Base-by-base conservation (phyloP, 106 monocot genomes). In the Acanthochlamys bracteata region DNA sequence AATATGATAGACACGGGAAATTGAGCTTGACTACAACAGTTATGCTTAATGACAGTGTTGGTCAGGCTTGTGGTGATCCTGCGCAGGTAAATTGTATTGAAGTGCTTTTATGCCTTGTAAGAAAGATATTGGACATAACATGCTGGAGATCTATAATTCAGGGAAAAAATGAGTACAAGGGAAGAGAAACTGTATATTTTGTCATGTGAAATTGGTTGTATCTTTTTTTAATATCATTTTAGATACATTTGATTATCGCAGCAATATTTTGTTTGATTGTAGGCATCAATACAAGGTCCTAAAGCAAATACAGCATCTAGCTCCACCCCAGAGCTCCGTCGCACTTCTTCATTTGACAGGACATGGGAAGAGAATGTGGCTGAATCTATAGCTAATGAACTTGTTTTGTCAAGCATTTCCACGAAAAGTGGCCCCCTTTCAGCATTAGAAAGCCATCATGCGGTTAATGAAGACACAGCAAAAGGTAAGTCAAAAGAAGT, bases 311-410 rank as follows among this genome's bases (percentile, higher is more conserved):
- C 40, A 14, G 47, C 66, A 16, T 74, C 65, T 55, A 75, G 80
- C 60, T 83, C 88, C 54, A 83, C 61, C 73, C 63, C 85, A n/a
- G 92, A 86, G 63, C 78, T 92, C 56, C 75, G 81, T 39, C 64
- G 79, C 43, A 79, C 98, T 61, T 83, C 88, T 60, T 92, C 98
- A 27, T 83, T 79, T 74, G 92, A 92, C 72, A 70, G 76, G 63
- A 72, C 72, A 53, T 76, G 76, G 78, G 98, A 88, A 75, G 98
- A 92, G 66, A 89, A 76, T 69, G 66, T 83, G 24, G 70, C 73
- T 0, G 98, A 89, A 41, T 80, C 83, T 23, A 72, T 78, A 40
- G 72, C 80, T 42, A 83, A 89, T 71, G 98, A 91, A 76, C 84
- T 79, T 43, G 76, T 83, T 41, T 42, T 76, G 33, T 73, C 69